Percentiles rank a stretch among this genome's conserved stretches.
phyloP scores from a whole-genome alignment of 1,284 basidiomycete genomes.

The Fomitopsis palustris region DNA sequence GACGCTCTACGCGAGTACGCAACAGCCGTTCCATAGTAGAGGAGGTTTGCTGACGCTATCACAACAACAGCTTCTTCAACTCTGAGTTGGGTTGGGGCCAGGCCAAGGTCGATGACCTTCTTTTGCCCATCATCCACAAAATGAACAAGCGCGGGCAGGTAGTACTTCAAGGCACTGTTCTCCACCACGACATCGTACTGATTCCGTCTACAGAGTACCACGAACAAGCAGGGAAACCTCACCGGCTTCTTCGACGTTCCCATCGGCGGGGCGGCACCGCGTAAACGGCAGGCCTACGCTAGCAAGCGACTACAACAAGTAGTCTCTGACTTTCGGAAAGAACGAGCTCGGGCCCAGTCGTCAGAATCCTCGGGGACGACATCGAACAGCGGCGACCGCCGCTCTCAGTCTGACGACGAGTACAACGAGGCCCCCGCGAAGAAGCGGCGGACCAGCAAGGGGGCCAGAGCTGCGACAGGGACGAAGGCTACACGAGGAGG shows the following conservation, averaged over 20 bases:
- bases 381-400: slow-evolving; percentile 26
- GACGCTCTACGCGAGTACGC: slow-evolving; percentile 82
- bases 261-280: slow-evolving; percentile 69
- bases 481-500: slow-evolving; percentile 11
- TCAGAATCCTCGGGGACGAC: slow-evolving; percentile 9
- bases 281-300: slow-evolving; percentile 75
- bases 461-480: slow-evolving; percentile 13
- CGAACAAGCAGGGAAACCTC: slow-evolving; percentile 76
- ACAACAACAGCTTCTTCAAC: slow-evolving; percentile 66
- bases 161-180: slow-evolving; percentile 12
- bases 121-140: slow-evolving; percentile 92
- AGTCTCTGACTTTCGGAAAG: slow-evolving; percentile 78
- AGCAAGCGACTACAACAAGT: slow-evolving; percentile 90
- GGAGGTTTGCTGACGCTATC: neutral
- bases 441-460: slow-evolving; percentile 26
- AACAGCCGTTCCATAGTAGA: neutral
- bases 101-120: slow-evolving; percentile 86
- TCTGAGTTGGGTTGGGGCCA: slow-evolving; percentile 87
- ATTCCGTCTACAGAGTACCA: slow-evolving; percentile 42
- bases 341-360: slow-evolving; percentile 28
- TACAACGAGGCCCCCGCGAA: slow-evolving; percentile 21
- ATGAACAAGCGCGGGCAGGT: slow-evolving; percentile 80
- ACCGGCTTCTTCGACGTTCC: slow-evolving; percentile 59
- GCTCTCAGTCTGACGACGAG: slow-evolving; percentile 15
- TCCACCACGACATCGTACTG: neutral